Percentiles rank a stretch among this genome's conserved stretches.
These are phyloP conservation scores for Pelargonium citronellum DNA, from an alignment of 441 rosid species.

Conservation along the genomic window DNA sequence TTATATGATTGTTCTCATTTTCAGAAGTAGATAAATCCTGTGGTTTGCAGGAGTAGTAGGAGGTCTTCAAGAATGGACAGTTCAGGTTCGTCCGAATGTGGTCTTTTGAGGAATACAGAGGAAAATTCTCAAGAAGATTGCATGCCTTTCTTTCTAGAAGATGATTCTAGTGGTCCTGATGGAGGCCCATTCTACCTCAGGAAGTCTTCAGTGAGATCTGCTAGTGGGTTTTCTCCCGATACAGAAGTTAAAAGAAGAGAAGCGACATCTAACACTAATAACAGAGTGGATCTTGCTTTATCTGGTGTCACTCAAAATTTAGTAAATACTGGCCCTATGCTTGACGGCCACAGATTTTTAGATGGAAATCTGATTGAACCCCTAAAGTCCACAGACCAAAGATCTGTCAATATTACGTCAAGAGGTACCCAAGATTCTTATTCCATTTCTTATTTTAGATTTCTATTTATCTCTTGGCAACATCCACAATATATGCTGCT, in stretches of 20 bases:
- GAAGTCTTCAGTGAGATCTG: constrained; percentile 24
- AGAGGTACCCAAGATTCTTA: constrained; percentile 47
- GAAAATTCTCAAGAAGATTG: constrained; percentile 74
- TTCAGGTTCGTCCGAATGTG: constrained; percentile 45
- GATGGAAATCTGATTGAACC: constrained; percentile 41
- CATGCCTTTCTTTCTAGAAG: constrained; percentile 78
- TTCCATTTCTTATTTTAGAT: constrained; percentile 22
- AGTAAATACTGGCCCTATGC: constrained; percentile 40
- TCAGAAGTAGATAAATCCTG: constrained; percentile 22
- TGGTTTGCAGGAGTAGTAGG: constrained; percentile 36
- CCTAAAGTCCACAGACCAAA: constrained; percentile 42
- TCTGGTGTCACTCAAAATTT: constrained; percentile 30
- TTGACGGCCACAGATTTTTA: constrained; percentile 30
- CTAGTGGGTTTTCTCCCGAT: constrained; percentile 48
- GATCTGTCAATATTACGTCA: constrained; percentile 30
- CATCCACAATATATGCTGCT: constrained; percentile 11
- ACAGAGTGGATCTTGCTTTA: constrained; percentile 35
- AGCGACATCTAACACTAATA: constrained; percentile 33
- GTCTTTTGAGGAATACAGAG: constrained; percentile 42
- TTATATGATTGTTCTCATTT: constrained; percentile 14
- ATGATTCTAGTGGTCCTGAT: constrained; percentile 68
- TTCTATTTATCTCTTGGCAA: not conserved
- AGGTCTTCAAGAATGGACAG: constrained; percentile 39
- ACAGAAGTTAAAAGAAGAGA: constrained; percentile 43
- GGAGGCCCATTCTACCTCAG: constrained; percentile 54